Evolutionary conservation across 176 grass and related monocot species (phyloP).

Genomic region (Eleusine indica): DNA sequence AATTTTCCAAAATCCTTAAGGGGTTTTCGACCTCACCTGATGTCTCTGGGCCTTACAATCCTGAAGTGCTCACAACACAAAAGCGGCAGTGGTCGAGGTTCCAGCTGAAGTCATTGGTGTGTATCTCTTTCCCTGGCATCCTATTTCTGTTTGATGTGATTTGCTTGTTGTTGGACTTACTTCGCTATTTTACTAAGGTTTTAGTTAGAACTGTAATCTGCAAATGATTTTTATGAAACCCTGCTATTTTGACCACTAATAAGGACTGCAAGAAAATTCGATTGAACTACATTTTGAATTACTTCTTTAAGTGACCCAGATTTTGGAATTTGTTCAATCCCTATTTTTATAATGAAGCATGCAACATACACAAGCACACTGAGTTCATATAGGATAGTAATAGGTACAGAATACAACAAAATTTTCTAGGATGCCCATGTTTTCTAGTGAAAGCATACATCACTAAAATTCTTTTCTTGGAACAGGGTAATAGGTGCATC

Average conservation of each 20-base stretch:
- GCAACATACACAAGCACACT: neutral
- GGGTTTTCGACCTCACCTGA: constrained; percentile 80
- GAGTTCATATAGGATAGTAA: neutral
- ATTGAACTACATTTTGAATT: neutral
- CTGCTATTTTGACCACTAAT: constrained; percentile 19
- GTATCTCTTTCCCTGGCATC: constrained; percentile 36
- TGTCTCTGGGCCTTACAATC: constrained; percentile 76
- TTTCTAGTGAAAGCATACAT: neutral
- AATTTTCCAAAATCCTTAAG: constrained; percentile 73
- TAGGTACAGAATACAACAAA: neutral
- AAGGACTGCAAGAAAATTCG: constrained; percentile 4
- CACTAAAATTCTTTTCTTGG: constrained; percentile 39
- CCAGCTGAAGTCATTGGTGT: constrained; percentile 83
- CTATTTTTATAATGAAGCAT: constrained; percentile 2
- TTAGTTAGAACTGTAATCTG: constrained; percentile 15
- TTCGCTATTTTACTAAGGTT: constrained; percentile 29
- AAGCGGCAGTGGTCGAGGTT: constrained; percentile 94
- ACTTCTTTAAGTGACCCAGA: constrained; percentile 15
- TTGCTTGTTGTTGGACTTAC: constrained; percentile 14
- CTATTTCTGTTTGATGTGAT: constrained; percentile 14
- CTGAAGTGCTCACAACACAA: constrained; percentile 87
- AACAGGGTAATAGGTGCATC: constrained; percentile 71
- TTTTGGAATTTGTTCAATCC: neutral
- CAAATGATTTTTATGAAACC: constrained; percentile 11
- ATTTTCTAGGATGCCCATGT: neutral